phyloP scores from a whole-genome alignment of 2,329 filamentous ascomycete species.

The Claviceps sp. region DNA sequence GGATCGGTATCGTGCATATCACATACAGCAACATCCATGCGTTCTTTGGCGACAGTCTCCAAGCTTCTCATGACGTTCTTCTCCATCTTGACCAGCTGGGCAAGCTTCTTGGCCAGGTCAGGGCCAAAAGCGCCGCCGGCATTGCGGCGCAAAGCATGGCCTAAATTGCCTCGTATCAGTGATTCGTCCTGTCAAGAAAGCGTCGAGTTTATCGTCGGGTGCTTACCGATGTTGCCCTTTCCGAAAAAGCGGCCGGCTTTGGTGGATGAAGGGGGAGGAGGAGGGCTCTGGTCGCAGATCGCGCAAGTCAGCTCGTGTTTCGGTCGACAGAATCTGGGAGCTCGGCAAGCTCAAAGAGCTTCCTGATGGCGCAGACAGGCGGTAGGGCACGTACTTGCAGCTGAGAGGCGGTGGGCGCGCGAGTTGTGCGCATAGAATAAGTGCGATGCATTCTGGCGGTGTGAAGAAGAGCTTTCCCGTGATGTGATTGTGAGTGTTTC shows the following conservation, averaged over 20 bases:
- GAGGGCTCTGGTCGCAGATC: constrained; percentile 58
- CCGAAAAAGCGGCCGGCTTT: constrained; percentile 87
- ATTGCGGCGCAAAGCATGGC: constrained; percentile 58
- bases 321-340: neutral
- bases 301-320: neutral
- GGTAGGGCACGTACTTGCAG: constrained; percentile 34
- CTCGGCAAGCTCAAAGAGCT: neutral
- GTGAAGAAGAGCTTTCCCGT: constrained; percentile 9
- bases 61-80: constrained; percentile 99
- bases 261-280: constrained; percentile 79
- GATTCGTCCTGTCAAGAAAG: neutral
- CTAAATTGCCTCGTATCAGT: constrained; percentile 17
- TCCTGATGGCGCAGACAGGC: neutral
- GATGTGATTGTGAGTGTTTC: neutral
- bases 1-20: neutral
- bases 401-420: constrained; percentile 84
- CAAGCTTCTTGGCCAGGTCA: constrained; percentile 94
- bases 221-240: constrained; percentile 70
- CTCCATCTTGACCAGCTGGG: constrained; percentile 98
- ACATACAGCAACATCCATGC: constrained; percentile 86
- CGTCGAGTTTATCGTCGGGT: neutral
- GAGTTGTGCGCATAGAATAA: constrained; percentile 95
- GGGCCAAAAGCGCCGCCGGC: constrained; percentile 65
- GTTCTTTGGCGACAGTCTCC: constrained; percentile 86
- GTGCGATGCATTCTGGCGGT: constrained; percentile 75